Base-by-base conservation (phyloP, 192 early-diverging fungal genomes). In the Gamsiella multidivaricata region DNA sequence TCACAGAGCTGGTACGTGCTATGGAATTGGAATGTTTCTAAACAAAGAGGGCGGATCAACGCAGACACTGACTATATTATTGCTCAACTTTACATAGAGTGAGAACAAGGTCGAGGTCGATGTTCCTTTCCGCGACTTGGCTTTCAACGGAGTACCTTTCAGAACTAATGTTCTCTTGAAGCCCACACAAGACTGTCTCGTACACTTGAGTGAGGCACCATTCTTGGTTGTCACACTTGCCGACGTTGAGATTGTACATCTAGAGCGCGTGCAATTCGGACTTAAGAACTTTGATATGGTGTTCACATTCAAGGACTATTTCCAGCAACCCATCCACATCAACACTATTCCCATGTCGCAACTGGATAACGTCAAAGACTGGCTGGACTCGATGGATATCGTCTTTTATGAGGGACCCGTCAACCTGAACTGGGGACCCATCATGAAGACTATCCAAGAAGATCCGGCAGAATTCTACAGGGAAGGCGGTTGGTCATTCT, bases 201-300 rank as follows among this genome's bases (percentile, higher is more conserved):
- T 99, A 18, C 97, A 99, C 62, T 79, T 99, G 69, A 93, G 93
- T 29, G 97, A 99, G 58, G 90, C 93, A 51, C 98, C 98, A 6
- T 95, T 94, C 84, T 81, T 97, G 36, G 91, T 97, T 17, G 86
- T 97, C 43, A 95, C 96, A 1, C 82, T 99, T 12, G 84, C 85
- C 12, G 98, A 99, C 55, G 93, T 99, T 18, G 96, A 98, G 83
- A 85, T 96, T 51, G 97, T 92, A 14, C 95, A 98, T 72, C 86
- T 99, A 61, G 98, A 99, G 86, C 93, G 98, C 69, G 93, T 99
- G 52, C 84, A 87, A 87, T 98, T 98, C 84, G 95, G 95, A 8
- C 85, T 98, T 34, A 95, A 96, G 86, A 97, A 97, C 83, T 99
- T 99, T 87, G 97, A 99, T 88, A 87, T 98, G 86, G 97, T 99